Percentiles rank a stretch among this genome's conserved stretches.
Conservation (phyloP, 2,329 filamentous ascomycete genomes). For the Aspergillus sp. region DNA sequence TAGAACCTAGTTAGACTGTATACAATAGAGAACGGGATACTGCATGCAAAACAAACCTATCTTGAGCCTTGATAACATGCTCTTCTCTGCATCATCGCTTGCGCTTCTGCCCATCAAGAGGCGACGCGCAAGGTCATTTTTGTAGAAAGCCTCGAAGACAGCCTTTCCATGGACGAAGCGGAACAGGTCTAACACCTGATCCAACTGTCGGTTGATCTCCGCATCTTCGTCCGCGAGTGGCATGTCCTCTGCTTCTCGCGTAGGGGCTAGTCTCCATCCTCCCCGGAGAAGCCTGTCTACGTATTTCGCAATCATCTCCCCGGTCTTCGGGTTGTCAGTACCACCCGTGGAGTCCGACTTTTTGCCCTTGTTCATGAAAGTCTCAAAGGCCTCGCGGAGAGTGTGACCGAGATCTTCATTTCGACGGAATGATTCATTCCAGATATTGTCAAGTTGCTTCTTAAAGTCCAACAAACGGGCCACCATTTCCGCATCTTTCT, state of each 20-base stretch:
- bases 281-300: conserved; percentile 86
- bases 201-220: conserved; percentile 86
- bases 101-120: conserved; percentile 90
- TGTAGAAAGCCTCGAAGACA: conserved; percentile 98
- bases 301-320: conserved; percentile 98
- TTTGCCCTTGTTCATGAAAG: conserved; percentile 86
- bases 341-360: conserved; percentile 70
- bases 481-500: conserved; percentile 81
- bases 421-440: conserved; percentile 72
- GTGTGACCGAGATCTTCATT: conserved; percentile 75
- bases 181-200: conserved; percentile 91
- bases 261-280: conserved; percentile 71
- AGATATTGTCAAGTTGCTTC: conserved; percentile 72
- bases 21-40: background rate
- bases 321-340: conserved; percentile 87
- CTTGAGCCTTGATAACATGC: conserved; percentile 89
- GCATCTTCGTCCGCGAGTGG: conserved; percentile 82
- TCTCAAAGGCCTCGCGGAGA: conserved; percentile 80
- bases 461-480: conserved; percentile 78
- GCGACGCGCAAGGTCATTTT: conserved; percentile 88
- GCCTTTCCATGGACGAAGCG: conserved; percentile 96
- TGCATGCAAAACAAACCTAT: conserved; percentile 49
- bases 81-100: conserved; percentile 91
- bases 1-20: conserved; percentile 16
- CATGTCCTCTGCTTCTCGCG: conserved; percentile 46